Conservation (phyloP, 2,329 filamentous ascomycete species). For the Pseudogymnoascus sp. region DNA sequence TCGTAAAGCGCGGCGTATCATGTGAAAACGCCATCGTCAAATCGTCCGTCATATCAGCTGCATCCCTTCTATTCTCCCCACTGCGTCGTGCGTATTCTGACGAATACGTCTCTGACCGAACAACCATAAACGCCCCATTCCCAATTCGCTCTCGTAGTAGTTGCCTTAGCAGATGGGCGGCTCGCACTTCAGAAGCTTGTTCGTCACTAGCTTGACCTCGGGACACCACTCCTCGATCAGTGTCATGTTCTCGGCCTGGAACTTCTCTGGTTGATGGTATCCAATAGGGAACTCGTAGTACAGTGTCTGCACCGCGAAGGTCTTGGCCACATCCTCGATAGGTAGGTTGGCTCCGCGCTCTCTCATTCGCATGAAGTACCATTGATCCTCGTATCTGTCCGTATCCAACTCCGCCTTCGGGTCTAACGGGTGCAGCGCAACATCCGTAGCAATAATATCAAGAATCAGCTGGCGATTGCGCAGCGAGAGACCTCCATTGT, state of each 20-base stretch:
- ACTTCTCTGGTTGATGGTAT: conserved; percentile 14
- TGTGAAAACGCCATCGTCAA: conserved; percentile 3
- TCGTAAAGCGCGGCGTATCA: neutral
- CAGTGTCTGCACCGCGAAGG: conserved; percentile 18
- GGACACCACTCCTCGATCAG: conserved; percentile 27
- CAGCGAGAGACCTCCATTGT: conserved; percentile 27
- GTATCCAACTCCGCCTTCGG: conserved; percentile 17
- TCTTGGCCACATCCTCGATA: conserved; percentile 14
- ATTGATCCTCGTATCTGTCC: conserved; percentile 23
- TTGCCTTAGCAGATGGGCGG: conserved; percentile 1
- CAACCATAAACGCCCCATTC: neutral
- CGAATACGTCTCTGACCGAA: neutral
- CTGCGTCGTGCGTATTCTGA: neutral
- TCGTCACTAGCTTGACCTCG: conserved; percentile 15
- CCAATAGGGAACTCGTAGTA: conserved; percentile 14
- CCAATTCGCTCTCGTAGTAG: neutral
- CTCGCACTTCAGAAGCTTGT: conserved; percentile 7
- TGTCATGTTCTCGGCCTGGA: conserved; percentile 19
- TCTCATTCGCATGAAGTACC: conserved; percentile 23
- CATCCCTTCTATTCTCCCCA: neutral
- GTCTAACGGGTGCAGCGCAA: conserved; percentile 18
- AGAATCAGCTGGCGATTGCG: conserved; percentile 27
- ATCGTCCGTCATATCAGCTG: neutral
- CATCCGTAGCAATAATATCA: conserved; percentile 13
- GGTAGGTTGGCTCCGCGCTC: conserved; percentile 19